Conservation (phyloP, 768 basidiomycete genomes). For the Tylopilus cervinicoccineus region DNA sequence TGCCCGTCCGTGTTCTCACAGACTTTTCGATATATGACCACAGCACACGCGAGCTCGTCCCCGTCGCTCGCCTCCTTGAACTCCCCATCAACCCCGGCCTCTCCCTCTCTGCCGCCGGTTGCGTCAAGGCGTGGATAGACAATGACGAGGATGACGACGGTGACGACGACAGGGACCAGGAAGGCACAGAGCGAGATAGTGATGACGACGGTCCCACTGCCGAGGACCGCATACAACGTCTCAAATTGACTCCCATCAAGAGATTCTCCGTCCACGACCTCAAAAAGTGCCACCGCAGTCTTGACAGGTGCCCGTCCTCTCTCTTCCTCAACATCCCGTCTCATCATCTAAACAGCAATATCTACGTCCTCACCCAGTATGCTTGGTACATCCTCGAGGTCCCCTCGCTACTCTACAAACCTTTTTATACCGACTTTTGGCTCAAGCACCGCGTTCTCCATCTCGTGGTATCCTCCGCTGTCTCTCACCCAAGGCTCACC, state of each 20-base stretch:
- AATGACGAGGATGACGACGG: conserved; percentile 27
- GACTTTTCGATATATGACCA: conserved; percentile 52
- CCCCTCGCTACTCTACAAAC: conserved; percentile 44
- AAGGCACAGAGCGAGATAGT: conserved; percentile 14
- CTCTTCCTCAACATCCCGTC: not conserved
- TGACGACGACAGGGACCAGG: conserved; percentile 20
- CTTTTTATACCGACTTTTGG: conserved; percentile 47
- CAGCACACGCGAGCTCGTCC: conserved; percentile 36
- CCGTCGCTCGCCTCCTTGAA: conserved; percentile 38
- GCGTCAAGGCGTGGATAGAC: conserved; percentile 37
- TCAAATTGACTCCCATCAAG: conserved; percentile 42
- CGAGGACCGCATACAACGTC: conserved; percentile 23
- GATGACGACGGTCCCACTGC: not conserved
- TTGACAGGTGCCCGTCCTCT: conserved; percentile 41
- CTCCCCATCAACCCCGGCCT: conserved; percentile 18
- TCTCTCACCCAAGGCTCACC: conserved; percentile 33
- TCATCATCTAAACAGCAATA: conserved; percentile 43
- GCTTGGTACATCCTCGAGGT: conserved; percentile 69
- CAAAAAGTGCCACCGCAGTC: conserved; percentile 15
- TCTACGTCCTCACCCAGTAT: conserved; percentile 56
- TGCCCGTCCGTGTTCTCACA: conserved; percentile 55
- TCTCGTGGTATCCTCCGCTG: conserved; percentile 38
- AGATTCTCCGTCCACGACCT: conserved; percentile 46
- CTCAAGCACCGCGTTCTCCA: conserved; percentile 48
- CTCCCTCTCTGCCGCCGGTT: conserved; percentile 36